Evolutionary conservation across 2,329 filamentous ascomycete genomes (phyloP), one percentile per base, ranked within the genome.

Genomic region (Penicillium sp.): DNA sequence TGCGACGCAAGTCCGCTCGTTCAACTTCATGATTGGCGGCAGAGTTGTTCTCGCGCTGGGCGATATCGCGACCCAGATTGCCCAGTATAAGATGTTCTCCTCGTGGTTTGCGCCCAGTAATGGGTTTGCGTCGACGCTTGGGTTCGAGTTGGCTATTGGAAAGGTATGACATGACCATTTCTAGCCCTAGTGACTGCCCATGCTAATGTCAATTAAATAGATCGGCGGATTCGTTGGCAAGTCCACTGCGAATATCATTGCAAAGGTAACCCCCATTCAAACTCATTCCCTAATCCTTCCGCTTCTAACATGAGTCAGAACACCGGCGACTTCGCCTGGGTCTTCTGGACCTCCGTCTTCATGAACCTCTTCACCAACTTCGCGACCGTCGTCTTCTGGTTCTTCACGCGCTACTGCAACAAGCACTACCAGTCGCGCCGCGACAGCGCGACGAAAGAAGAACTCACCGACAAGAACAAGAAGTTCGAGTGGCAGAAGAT

Each of bases 291-390:
- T 17, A 3, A n/a, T 41, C 3, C 30, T 21, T 45, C 21, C n/a
- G 8, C 8, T 69, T n/a, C 69, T 23, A 7, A 11, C 11, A 23
- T 17, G 9, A 1, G 9, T 46, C 41, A 84, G 66, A 84, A 82
- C 13, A 85, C 83, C 0, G 85, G 86, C 0, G 80, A 88, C 67
- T 89, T 89, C 50, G 82, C 82, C 56, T 88, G 86, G 85, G 84
- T 85, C 0, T 88, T 84, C 68, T 88, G 86, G 86, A 83, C 83
- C 9, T 81, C 91, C 0, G 85, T 89, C 0, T 85, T 86, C 67
- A 88, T 88, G 84, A 88, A 88, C 61, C 61, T 89, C 2, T 88
- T 89, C 64, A 88, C 86, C 8, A 88, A 89, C 58, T 69, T 82
- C 0, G 79, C 81, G 1, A 87, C 85, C 0, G 56, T 80, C 0